phyloP scores from a whole-genome alignment of 2,329 filamentous ascomycete genomes.

The Clonostachys sp. region DNA sequence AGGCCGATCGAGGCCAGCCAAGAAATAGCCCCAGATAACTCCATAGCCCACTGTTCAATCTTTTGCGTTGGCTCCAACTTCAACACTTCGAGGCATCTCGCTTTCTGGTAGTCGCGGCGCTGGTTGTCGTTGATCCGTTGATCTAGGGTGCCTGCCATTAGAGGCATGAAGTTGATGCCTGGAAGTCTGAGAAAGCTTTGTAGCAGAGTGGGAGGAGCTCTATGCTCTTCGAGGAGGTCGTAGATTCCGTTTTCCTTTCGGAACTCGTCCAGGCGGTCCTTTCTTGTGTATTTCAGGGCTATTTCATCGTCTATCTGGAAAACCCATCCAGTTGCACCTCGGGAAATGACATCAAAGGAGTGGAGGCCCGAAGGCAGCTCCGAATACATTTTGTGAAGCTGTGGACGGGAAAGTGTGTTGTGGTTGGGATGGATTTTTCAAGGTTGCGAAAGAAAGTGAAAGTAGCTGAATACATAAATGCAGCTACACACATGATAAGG shows the following conservation, averaged over 20 bases:
- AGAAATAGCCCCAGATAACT: conserved; percentile 3
- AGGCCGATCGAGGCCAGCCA: conserved; percentile 5
- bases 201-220: background rate
- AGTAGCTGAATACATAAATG: no score
- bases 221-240: background rate
- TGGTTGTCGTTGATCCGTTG: background rate
- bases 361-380: no score
- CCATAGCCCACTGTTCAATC: conserved; percentile 5
- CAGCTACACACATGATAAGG: no score
- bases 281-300: background rate
- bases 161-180: background rate
- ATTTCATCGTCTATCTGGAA: background rate
- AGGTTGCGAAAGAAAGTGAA: no score
- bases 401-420: no score
- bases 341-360: background rate
- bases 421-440: no score
- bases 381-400: no score
- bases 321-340: conserved; percentile 2
- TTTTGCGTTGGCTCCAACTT: background rate
- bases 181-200: background rate
- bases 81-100: background rate
- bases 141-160: background rate
- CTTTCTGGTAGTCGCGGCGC: background rate
- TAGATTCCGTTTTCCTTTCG: background rate
- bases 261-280: background rate